These are phyloP conservation scores for Haplosporangium sp. DNA, from an alignment of 371 early-diverging fungal genomes.

Conservation along the genomic window DNA sequence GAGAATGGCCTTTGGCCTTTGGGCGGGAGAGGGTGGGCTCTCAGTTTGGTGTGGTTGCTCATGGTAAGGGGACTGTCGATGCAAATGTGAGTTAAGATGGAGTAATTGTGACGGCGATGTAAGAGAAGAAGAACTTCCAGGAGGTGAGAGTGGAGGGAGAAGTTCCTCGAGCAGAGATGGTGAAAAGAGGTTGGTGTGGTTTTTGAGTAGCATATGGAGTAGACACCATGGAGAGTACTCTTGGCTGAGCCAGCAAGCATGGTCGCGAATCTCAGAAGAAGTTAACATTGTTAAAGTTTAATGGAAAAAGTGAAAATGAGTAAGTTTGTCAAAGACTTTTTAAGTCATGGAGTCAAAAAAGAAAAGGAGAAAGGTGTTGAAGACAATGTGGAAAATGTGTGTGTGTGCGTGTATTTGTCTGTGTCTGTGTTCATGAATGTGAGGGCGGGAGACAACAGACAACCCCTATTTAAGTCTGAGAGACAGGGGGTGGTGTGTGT, in stretches of 20 bases:
- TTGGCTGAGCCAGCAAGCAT: conserved; percentile 18
- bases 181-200: conserved; percentile 23
- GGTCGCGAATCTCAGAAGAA: conserved; percentile 9
- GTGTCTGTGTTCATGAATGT: no score
- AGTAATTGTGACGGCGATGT: background rate
- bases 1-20: conserved; percentile 19
- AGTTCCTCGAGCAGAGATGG: conserved; percentile 35
- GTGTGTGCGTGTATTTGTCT: no score
- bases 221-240: conserved; percentile 45
- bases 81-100: background rate
- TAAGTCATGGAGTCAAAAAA: no score
- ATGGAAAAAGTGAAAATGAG: background rate
- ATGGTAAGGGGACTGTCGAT: background rate
- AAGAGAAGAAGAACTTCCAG: conserved; percentile 7
- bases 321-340: background rate
- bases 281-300: background rate
- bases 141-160: conserved; percentile 18
- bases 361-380: no score
- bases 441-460: no score
- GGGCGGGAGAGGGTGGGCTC: conserved; percentile 16
- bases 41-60: background rate
- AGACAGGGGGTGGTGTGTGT: background rate
- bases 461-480: background rate
- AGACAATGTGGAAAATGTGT: no score
- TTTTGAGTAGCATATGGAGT: conserved; percentile 44